phyloP scores from a whole-genome alignment of 495 filamentous ascomycete genomes.

The Penicillium egyptiacum region DNA sequence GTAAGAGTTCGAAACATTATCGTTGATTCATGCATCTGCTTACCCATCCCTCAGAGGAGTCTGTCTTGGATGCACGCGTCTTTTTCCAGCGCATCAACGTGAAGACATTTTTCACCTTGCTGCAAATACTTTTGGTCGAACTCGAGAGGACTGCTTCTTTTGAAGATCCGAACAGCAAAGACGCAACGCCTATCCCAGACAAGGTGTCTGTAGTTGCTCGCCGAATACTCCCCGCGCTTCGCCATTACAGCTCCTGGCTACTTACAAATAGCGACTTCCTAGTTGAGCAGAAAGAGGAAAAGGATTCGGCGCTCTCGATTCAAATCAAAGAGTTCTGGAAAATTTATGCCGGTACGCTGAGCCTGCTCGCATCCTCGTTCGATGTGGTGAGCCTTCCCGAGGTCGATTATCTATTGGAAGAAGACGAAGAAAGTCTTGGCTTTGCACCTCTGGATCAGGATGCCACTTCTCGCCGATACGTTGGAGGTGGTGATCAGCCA shows the following conservation, averaged over 20 bases:
- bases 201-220: constrained; percentile 63
- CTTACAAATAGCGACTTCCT: constrained; percentile 51
- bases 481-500: constrained; percentile 37
- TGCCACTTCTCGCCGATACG: constrained; percentile 50
- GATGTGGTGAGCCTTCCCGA: constrained; percentile 55
- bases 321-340: constrained; percentile 70
- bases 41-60: constrained; percentile 35
- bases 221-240: constrained; percentile 66
- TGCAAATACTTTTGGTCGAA: constrained; percentile 69
- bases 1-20: constrained; percentile 44
- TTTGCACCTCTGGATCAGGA: constrained; percentile 64
- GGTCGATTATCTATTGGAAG: constrained; percentile 69
- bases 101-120: constrained; percentile 73
- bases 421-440: constrained; percentile 74
- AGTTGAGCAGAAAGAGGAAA: constrained; percentile 53
- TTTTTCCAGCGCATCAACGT: constrained; percentile 80
- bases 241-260: constrained; percentile 76
- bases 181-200: constrained; percentile 40
- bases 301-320: constrained; percentile 55
- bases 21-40: constrained; percentile 21
- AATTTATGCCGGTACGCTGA: constrained; percentile 65
- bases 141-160: constrained; percentile 55
- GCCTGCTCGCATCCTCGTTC: constrained; percentile 62
- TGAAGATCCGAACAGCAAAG: constrained; percentile 45
- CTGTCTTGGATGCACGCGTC: constrained; percentile 56